phyloP scores from a whole-genome alignment of 2,329 filamentous ascomycete species.

The Boeremia exigua region DNA sequence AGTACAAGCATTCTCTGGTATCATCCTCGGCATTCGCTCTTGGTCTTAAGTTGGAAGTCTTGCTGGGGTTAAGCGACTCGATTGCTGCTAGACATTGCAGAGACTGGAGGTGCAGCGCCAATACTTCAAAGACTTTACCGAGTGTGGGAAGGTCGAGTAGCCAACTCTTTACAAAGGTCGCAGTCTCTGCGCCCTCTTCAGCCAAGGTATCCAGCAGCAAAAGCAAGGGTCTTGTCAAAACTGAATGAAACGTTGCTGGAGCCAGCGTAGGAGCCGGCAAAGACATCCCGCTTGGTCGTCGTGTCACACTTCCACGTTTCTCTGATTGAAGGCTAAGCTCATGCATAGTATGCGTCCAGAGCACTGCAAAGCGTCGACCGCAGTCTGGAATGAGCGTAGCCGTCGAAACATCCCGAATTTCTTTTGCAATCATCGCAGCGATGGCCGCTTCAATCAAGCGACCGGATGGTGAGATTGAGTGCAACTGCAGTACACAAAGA shows the following conservation, averaged over 20 bases:
- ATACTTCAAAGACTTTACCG: slow-evolving; percentile 53
- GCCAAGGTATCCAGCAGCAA: slow-evolving; percentile 79
- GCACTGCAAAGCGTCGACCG: slow-evolving; percentile 72
- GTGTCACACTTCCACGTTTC: slow-evolving; percentile 36
- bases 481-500: slow-evolving; percentile 83
- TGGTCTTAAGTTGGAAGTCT: neutral
- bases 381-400: slow-evolving; percentile 53
- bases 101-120: slow-evolving; percentile 39
- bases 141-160: slow-evolving; percentile 67
- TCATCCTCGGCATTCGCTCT: slow-evolving; percentile 59
- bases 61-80: slow-evolving; percentile 24
- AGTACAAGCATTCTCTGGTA: slow-evolving; percentile 77
- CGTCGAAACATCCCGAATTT: slow-evolving; percentile 3
- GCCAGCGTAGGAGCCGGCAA: slow-evolving; percentile 33
- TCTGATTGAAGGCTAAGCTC: slow-evolving; percentile 46
- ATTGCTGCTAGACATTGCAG: slow-evolving; percentile 35
- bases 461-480: slow-evolving; percentile 71
- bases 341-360: slow-evolving; percentile 78
- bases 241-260: slow-evolving; percentile 68
- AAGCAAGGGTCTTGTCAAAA: slow-evolving; percentile 82
- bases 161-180: slow-evolving; percentile 81
- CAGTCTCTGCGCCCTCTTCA: slow-evolving; percentile 75
- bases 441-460: slow-evolving; percentile 83
- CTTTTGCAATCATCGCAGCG: slow-evolving; percentile 64
- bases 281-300: slow-evolving; percentile 40